These are phyloP conservation scores for Podaxis sp. DNA, from an alignment of 768 basidiomycete genomes.

Conservation along the genomic window DNA sequence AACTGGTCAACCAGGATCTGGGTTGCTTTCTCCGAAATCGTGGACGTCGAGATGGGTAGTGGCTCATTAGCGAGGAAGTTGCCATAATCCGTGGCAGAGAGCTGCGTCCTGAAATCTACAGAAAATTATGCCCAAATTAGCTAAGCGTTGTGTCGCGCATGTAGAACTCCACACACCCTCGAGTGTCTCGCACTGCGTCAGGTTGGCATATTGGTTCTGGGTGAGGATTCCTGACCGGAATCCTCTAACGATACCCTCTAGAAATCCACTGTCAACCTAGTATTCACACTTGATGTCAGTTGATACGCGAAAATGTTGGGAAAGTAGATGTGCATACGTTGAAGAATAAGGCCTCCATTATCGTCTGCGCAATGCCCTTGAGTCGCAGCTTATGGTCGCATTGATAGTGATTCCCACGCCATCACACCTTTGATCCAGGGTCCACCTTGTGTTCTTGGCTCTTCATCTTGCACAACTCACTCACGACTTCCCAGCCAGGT, in stretches of 20 bases:
- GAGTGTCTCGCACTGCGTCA: slow-evolving; percentile 95
- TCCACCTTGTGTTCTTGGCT: neutral
- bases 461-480: too few relatives aligned
- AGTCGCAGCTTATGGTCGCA: neutral
- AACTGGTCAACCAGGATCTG: slow-evolving; percentile 96
- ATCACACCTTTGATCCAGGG: neutral
- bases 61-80: slow-evolving; percentile 98
- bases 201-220: slow-evolving; percentile 85
- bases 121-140: neutral
- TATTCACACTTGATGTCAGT: slow-evolving; percentile 20
- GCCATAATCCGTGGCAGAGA: slow-evolving; percentile 96
- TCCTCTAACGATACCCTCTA: slow-evolving; percentile 83
- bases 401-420: neutral
- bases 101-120: slow-evolving; percentile 90
- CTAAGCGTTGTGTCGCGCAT: neutral
- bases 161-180: slow-evolving; percentile 58
- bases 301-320: slow-evolving; percentile 10
- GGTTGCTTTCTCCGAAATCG: slow-evolving; percentile 95
- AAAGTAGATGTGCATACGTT: slow-evolving; percentile 48
- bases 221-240: slow-evolving; percentile 92
- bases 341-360: slow-evolving; percentile 87
- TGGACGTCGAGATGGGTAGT: slow-evolving; percentile 86
- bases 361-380: neutral
- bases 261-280: slow-evolving; percentile 69
- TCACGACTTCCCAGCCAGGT: too few relatives aligned